Evolutionary conservation across 139 green algal genomes (phyloP), one percentile per base, ranked within the genome.

Genomic region (Desmodesmus armatus): DNA sequence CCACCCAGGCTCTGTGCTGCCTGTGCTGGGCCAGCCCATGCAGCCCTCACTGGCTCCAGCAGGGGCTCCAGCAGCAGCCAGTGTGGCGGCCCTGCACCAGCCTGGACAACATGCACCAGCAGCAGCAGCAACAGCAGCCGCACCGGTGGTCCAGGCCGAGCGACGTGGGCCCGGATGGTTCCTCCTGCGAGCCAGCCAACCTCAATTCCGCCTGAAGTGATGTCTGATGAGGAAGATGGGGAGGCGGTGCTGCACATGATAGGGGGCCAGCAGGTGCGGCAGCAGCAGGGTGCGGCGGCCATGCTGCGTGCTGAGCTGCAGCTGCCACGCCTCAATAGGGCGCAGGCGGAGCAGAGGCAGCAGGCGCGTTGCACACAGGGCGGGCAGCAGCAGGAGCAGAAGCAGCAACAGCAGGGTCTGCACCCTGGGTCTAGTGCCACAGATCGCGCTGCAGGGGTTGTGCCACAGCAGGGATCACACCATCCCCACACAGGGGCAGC

Each of bases 341-440:
- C 31, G 35, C 47, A 81, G 25, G 49, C 31, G 35, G 33, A 81
- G 43, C 71, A 79, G 78, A 29, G 13, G 78, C 62, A 77, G 62
- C 43, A 76, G 47, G 78, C 62, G 78, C 58, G 77, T 0, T 39
- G 60, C 62, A 35, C n/a, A 25, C 60, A 44, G 13, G 9, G 7
- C 6, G n/a, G 5, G 40, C 77, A 84, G 77, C 53, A 72, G 58
- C 41, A 84, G 78, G 7, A 37, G 70, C 70, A 25, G 41, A 39
- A 31, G 35, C 70, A 78, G 0, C 73, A 80, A 0, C 3, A 29
- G 43, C 44, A 65, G 73, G 4, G 23, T 1, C 47, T 44, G 51
- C 31, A 76, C 6, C 0, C 43, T 29, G 44, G 7, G 7, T 7
- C 35, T 31, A 19, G 35, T 1, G 0, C 27, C 29, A 44, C 69